Percentiles rank a stretch among this genome's conserved stretches.
Evolutionary conservation across 257 asterid species (phyloP).

Genomic region (Jacaranda copaia): DNA sequence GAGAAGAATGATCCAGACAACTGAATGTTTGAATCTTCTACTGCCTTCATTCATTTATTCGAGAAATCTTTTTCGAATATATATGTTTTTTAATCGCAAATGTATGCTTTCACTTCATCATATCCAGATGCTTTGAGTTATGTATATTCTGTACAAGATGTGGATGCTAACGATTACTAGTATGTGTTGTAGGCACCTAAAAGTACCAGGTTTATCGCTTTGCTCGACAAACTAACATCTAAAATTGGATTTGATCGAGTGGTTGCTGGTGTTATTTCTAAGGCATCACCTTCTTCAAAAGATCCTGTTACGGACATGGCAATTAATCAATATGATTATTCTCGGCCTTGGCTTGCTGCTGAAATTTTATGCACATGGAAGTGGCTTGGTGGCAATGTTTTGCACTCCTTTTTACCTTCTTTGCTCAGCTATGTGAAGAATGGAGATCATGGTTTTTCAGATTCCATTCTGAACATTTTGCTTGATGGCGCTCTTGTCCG

Average conservation of each 20-base stretch:
- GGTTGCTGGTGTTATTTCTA: constrained; percentile 59
- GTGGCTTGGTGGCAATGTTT: constrained; percentile 86
- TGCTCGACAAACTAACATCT: constrained; percentile 72
- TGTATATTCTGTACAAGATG: constrained; percentile 27
- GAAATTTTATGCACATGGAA: constrained; percentile 96
- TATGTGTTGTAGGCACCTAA: constrained; percentile 63
- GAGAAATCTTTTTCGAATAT: constrained; percentile 6
- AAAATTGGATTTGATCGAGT: constrained; percentile 73
- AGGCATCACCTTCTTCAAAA: constrained; percentile 51
- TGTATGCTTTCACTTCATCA: not conserved
- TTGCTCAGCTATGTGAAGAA: constrained; percentile 58
- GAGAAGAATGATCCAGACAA: no score
- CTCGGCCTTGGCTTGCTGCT: constrained; percentile 99
- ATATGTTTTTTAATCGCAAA: not conserved
- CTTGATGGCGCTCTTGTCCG: constrained; percentile 92
- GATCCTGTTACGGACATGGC: constrained; percentile 45
- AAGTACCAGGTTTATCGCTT: constrained; percentile 62
- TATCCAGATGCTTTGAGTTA: not conserved
- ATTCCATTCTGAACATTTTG: constrained; percentile 70
- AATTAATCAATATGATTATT: constrained; percentile 48
- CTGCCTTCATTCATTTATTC: constrained; percentile 25
- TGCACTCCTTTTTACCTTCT: constrained; percentile 71
- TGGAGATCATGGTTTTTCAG: constrained; percentile 57
- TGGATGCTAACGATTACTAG: constrained; percentile 30
- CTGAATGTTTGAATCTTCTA: no score